Evolutionary conservation across 2,329 filamentous ascomycete genomes (phyloP), one percentile per base, ranked within the genome.

Genomic region (Claviceps cyperi): DNA sequence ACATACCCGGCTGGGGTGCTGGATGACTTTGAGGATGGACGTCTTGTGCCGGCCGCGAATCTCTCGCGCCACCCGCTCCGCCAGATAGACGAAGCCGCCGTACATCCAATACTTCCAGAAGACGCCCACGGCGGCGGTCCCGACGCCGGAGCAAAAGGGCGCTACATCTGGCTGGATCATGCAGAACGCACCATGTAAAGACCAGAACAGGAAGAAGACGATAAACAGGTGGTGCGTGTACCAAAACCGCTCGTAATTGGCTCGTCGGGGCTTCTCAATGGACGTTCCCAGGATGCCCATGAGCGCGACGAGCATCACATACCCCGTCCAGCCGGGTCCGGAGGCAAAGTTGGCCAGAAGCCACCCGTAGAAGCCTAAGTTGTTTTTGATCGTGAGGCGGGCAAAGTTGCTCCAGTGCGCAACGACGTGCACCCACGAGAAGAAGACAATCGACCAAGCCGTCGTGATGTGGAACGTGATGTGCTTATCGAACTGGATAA

Each of bases 101-200:
- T 86, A 87, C 76, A 87, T 83, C 86, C 86, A 92, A 70, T 86
- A 92, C 69, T 90, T 82, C 84, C 85, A 92, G 65, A 94, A 92
- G 49, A 90, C 84, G 59, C 86, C 86, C 53, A 83, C 73, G 32
- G 80, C 78, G 24, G 76, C 72, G 9, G 76, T 71, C 54, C 80
- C 80, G 53, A 86, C 72, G 51, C 82, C 81, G 50, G 78, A 74
- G 67, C 86, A 90, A 64, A 85, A 90, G 1, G 86, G 86, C 5
- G 83, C 83, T 54, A 84, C 78, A 63, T 92, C 86, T 48, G 86
- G 81, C 66, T 87, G 86, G 60, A 91, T 91, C 86, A 92, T 91
- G 68, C 87, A 91, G 70, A 89, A 92, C 24, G 84, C 84, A 52
- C 86, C 87, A 66, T 94, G 87, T 59, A 91, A 77, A n/a, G 86